These are phyloP conservation scores for Strobilomyces dryophilus DNA, from an alignment of 768 basidiomycete genomes.

Conservation along the genomic window DNA sequence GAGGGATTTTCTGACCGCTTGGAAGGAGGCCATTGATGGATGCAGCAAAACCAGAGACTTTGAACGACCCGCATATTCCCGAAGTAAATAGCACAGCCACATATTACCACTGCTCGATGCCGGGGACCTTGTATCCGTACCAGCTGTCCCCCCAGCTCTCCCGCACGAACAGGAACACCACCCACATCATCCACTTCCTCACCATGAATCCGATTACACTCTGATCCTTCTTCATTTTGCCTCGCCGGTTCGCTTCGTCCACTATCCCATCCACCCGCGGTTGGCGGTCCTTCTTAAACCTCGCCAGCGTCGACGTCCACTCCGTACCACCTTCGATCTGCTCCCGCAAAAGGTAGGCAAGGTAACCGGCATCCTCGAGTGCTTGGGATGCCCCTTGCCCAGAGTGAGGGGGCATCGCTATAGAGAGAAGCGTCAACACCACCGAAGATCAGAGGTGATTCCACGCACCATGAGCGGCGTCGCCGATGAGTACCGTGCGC, in stretches of 20 bases:
- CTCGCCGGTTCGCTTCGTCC: conserved; percentile 25
- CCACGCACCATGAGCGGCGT: conserved; percentile 30
- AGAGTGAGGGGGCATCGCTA: conserved; percentile 31
- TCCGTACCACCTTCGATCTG: conserved; percentile 7
- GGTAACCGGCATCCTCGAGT: conserved; percentile 29
- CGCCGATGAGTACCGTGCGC: conserved; percentile 27
- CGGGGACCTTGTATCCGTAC: conserved; percentile 30
- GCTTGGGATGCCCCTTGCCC: conserved; percentile 31
- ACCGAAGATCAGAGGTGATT: not conserved
- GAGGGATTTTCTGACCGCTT: conserved; percentile 77
- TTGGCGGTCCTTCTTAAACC: conserved; percentile 24
- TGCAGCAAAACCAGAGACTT: not conserved
- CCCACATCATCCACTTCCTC: conserved; percentile 26
- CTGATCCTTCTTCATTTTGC: conserved; percentile 20
- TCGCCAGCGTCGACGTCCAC: conserved; percentile 16
- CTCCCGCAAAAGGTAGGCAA: conserved; percentile 25
- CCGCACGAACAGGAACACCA: conserved; percentile 15
- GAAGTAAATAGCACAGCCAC: conserved; percentile 37
- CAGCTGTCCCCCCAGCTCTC: conserved; percentile 29
- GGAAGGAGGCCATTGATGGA: conserved; percentile 56
- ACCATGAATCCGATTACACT: conserved; percentile 17
- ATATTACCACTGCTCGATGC: conserved; percentile 23
- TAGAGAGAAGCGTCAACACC: not conserved
- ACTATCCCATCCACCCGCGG: conserved; percentile 25
- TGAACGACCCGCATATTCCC: conserved; percentile 28